These are phyloP conservation scores for Coemansia sp. DNA, from an alignment of 192 early-diverging fungal genomes.

Conservation along the genomic window DNA sequence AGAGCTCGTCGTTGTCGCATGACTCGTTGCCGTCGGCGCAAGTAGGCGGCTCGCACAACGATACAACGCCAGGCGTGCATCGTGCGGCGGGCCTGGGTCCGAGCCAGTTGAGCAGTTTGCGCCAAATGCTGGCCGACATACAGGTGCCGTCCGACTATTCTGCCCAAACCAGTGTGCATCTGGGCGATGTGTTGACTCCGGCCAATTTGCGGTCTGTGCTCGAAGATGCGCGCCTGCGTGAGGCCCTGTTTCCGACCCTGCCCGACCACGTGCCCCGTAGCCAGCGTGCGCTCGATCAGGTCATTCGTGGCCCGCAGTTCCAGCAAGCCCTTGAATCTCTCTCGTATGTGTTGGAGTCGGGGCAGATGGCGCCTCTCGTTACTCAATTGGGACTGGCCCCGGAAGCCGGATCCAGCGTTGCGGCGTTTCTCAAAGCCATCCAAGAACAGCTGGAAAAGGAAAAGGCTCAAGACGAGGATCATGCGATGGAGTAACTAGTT, in stretches of 20 bases:
- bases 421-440: slow-evolving; percentile 49
- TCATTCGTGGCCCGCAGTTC: slow-evolving; percentile 54
- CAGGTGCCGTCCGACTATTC: slow-evolving; percentile 18
- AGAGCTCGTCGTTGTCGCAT: slow-evolving; percentile 15
- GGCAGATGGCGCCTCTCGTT: slow-evolving; percentile 53
- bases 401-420: slow-evolving; percentile 47
- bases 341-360: slow-evolving; percentile 45
- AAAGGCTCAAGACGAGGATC: slow-evolving; percentile 19
- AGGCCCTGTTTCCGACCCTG: slow-evolving; percentile 48
- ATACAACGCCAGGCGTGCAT: background rate
- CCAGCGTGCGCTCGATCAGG: slow-evolving; percentile 23
- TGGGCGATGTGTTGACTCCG: slow-evolving; percentile 46
- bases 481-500: slow-evolving; percentile 18
- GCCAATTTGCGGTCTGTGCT: slow-evolving; percentile 39
- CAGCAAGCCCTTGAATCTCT: slow-evolving; percentile 49
- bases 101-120: slow-evolving; percentile 28
- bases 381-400: slow-evolving; percentile 46
- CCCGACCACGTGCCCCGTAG: slow-evolving; percentile 27
- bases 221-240: slow-evolving; percentile 28
- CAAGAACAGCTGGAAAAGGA: slow-evolving; percentile 45
- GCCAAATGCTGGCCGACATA: slow-evolving; percentile 34
- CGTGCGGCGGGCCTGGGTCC: slow-evolving; percentile 12
- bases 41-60: slow-evolving; percentile 45
- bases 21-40: slow-evolving; percentile 27
- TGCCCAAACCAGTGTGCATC: slow-evolving; percentile 1